Conservation (phyloP, 805 yeast genomes). For the Jamesozyma gamospora region DNA sequence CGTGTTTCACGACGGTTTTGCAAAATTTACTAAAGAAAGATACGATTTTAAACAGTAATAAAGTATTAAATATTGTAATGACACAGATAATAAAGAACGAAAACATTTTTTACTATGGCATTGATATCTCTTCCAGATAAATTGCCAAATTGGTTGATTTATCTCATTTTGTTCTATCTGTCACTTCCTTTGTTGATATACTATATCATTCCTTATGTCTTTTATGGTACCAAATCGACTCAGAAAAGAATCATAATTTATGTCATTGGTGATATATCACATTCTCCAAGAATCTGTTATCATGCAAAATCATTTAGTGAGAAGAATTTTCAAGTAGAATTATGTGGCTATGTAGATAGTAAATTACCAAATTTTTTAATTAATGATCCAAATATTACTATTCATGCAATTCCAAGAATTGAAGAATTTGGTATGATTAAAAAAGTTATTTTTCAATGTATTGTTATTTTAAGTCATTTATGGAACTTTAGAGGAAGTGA, state of each 20-base stretch:
- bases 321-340: conserved; percentile 61
- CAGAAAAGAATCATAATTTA: conserved; percentile 57
- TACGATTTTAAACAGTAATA: too few relatives aligned
- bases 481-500: conserved; percentile 50
- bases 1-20: too few relatives aligned
- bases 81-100: neutral
- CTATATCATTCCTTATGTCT: conserved; percentile 27
- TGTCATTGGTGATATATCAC: conserved; percentile 89
- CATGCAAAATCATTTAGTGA: conserved; percentile 73
- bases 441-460: conserved; percentile 53
- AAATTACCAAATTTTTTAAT: conserved; percentile 40
- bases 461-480: conserved; percentile 38
- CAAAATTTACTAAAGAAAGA: too few relatives aligned
- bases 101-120: neutral
- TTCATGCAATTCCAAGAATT: conserved; percentile 31
- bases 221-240: conserved; percentile 28
- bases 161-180: conserved; percentile 33
- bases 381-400: conserved; percentile 42
- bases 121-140: conserved; percentile 1
- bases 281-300: conserved; percentile 89
- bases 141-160: conserved; percentile 6
- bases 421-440: conserved; percentile 12
- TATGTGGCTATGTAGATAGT: conserved; percentile 74
- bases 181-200: conserved; percentile 31
- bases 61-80: too few relatives aligned